A percentile compares a stretch with the other conserved stretches of the same genome.
phyloP scores from a whole-genome alignment of 768 basidiomycete genomes.

The Fibroporia radiculosa region DNA sequence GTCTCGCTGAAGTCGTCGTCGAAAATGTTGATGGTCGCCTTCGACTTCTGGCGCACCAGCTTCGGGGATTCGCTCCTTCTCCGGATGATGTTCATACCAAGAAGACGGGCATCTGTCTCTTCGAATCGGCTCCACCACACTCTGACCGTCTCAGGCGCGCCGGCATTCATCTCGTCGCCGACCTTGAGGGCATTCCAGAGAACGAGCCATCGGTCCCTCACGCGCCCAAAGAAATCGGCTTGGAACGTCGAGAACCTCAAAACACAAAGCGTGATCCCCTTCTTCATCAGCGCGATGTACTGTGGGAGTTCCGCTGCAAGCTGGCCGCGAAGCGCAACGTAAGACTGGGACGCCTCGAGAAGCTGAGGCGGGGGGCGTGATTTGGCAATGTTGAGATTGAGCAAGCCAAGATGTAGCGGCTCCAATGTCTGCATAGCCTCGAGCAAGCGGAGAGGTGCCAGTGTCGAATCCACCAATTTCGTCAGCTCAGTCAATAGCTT shows the following conservation, averaged over 20 bases:
- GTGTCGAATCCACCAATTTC: constrained; percentile 49
- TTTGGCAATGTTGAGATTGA: constrained; percentile 57
- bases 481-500: constrained; percentile 51
- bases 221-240: constrained; percentile 48
- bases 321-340: constrained; percentile 68
- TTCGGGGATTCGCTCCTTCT: constrained; percentile 10
- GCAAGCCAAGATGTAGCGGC: constrained; percentile 61
- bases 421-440: constrained; percentile 65
- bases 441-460: constrained; percentile 56
- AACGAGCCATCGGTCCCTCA: constrained; percentile 63
- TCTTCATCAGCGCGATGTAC: constrained; percentile 50
- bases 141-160: constrained; percentile 56
- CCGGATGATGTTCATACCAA: constrained; percentile 29
- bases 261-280: constrained; percentile 49
- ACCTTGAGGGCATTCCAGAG: constrained; percentile 62
- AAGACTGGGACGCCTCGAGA: constrained; percentile 67
- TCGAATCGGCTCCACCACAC: constrained; percentile 68
- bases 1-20: constrained; percentile 7
- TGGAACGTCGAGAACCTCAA: constrained; percentile 50
- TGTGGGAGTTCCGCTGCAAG: constrained; percentile 63
- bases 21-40: neutral
- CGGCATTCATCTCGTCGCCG: constrained; percentile 41
- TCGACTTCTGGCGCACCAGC: neutral
- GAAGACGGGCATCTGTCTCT: constrained; percentile 50
- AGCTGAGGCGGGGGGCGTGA: constrained; percentile 62